phyloP scores from a whole-genome alignment of 192 early-diverging fungal species.

The Ambispora gerdemannii region DNA sequence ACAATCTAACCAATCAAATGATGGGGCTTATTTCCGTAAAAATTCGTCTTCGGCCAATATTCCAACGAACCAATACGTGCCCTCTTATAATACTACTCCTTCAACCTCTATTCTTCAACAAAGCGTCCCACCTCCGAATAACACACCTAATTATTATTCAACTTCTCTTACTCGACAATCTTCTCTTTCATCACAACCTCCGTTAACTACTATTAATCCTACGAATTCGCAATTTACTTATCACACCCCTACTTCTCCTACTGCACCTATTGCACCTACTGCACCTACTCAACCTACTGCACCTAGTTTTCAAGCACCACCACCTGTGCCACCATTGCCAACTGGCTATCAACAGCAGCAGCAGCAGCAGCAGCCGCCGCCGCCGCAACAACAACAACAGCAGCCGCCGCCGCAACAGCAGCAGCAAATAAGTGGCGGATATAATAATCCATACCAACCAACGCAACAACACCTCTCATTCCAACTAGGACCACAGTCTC shows the following conservation, averaged over 20 bases:
- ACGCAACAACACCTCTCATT: neutral
- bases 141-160: slow-evolving; percentile 3
- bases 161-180: slow-evolving; percentile 38
- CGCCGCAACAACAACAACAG: slow-evolving; percentile 23
- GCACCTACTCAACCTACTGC: slow-evolving; percentile 17
- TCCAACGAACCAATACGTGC: too few species aligned
- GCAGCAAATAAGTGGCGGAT: neutral
- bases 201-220: neutral
- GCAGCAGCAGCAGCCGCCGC: slow-evolving; percentile 3
- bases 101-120: slow-evolving; percentile 29
- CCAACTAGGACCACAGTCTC: neutral
- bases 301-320: slow-evolving; percentile 15
- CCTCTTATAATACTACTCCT: slow-evolving; percentile 5
- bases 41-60: neutral
- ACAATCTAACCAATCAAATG: too few species aligned
- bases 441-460: neutral
- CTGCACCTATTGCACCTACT: slow-evolving; percentile 15
- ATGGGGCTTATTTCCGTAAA: neutral
- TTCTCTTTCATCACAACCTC: slow-evolving; percentile 28
- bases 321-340: slow-evolving; percentile 31
- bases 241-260: slow-evolving; percentile 7
- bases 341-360: slow-evolving; percentile 23
- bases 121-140: slow-evolving; percentile 19
- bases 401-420: slow-evolving; percentile 24
- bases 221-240: slow-evolving; percentile 9